phyloP scores from a whole-genome alignment of 129 eudicot genomes.

The Sambucus nigra region DNA sequence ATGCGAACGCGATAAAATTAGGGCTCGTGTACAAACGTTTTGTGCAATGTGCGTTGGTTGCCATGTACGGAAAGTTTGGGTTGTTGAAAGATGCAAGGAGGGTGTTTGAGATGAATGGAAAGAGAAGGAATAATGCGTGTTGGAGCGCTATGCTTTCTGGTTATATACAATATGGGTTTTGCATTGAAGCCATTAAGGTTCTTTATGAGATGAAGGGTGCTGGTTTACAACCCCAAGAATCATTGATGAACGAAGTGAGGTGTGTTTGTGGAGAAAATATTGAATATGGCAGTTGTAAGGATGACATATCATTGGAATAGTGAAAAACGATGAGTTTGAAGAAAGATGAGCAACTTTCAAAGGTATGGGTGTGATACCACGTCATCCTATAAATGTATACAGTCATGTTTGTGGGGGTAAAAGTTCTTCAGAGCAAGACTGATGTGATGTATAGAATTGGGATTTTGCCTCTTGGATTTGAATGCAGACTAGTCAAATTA shows the following conservation, averaged over 20 bases:
- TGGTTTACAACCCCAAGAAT: slow-evolving; percentile 45
- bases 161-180: slow-evolving; percentile 41
- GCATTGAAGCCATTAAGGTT: slow-evolving; percentile 52
- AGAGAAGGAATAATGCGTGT: slow-evolving; percentile 37
- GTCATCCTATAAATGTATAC: no score
- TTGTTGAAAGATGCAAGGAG: slow-evolving; percentile 44
- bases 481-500: no score
- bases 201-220: slow-evolving; percentile 65
- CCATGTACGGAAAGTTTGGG: slow-evolving; percentile 74
- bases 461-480: not conserved
- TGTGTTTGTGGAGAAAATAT: slow-evolving; percentile 50
- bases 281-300: no score
- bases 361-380: no score
- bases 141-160: slow-evolving; percentile 66
- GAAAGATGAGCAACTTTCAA: no score
- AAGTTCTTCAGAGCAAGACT: not conserved
- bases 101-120: slow-evolving; percentile 30
- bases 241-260: slow-evolving; percentile 43
- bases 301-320: no score
- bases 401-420: not conserved
- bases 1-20: slow-evolving; percentile 54
- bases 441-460: not conserved
- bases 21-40: slow-evolving; percentile 44
- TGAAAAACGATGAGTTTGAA: no score
- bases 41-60: slow-evolving; percentile 68